phyloP scores from a whole-genome alignment of 345 rosid genomes.

The Streptanthus diversifolius region DNA sequence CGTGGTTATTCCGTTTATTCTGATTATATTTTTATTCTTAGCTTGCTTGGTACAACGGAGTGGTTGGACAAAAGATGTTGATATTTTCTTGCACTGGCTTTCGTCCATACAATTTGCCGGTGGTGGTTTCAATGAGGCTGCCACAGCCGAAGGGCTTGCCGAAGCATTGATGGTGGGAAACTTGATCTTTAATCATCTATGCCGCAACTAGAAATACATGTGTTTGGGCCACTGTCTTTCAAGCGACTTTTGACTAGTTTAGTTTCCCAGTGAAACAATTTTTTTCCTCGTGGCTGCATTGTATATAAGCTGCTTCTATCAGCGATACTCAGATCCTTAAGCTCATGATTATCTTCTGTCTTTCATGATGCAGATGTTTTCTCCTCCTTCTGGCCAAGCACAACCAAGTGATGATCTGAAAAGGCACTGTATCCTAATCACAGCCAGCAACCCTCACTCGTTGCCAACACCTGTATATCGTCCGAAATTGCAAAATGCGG shows the following conservation, averaged over 20 bases:
- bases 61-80: constrained; percentile 94
- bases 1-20: background rate
- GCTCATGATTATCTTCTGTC: constrained; percentile 26
- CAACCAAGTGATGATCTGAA: constrained; percentile 64
- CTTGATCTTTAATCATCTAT: constrained; percentile 14
- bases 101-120: constrained; percentile 72
- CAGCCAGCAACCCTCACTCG: constrained; percentile 87
- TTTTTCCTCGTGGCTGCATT: background rate
- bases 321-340: background rate
- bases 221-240: background rate
- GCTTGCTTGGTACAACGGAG: constrained; percentile 89
- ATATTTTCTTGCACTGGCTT: constrained; percentile 76
- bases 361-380: constrained; percentile 63
- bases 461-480: constrained; percentile 93
- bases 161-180: constrained; percentile 84
- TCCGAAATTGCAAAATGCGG: constrained; percentile 62
- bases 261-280: background rate
- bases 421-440: constrained; percentile 85
- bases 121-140: constrained; percentile 92
- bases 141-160: constrained; percentile 96
- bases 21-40: constrained; percentile 33
- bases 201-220: background rate
- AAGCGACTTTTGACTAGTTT: constrained; percentile 10
- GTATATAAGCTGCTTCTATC: constrained; percentile 8
- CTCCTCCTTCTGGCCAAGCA: constrained; percentile 59